Conservation (phyloP, 1,139 yeast species). For the Taphrina wiesneri region DNA sequence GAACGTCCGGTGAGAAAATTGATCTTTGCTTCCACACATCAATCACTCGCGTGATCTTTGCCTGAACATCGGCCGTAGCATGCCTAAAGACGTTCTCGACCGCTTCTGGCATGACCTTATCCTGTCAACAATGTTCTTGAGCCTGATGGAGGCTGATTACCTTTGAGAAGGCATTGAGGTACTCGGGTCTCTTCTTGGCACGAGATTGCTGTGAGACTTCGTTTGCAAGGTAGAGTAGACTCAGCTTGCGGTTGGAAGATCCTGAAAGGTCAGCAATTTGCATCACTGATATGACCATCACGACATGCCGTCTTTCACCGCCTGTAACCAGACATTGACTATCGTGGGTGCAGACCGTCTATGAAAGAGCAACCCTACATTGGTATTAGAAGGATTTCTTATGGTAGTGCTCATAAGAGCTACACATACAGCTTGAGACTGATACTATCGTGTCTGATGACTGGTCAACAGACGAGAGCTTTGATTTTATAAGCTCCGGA, state of each 20-base stretch:
- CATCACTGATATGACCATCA: not conserved
- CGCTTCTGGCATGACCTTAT: slow-evolving; percentile 47
- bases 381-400: not conserved
- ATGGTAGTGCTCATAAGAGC: not conserved
- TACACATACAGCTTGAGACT: slow-evolving; percentile 59
- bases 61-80: slow-evolving; percentile 49
- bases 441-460: slow-evolving; percentile 82
- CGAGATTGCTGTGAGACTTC: slow-evolving; percentile 82
- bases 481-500: slow-evolving; percentile 56
- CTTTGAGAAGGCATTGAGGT: slow-evolving; percentile 58
- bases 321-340: slow-evolving; percentile 63
- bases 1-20: slow-evolving; percentile 50
- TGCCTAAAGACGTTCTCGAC: slow-evolving; percentile 45
- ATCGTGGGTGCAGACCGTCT: slow-evolving; percentile 63
- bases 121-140: slow-evolving; percentile 27
- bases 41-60: slow-evolving; percentile 64
- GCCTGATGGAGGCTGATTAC: slow-evolving; percentile 48
- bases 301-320: slow-evolving; percentile 45
- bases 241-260: slow-evolving; percentile 55
- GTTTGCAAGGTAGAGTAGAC: slow-evolving; percentile 71
- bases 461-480: slow-evolving; percentile 64
- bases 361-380: slow-evolving; percentile 57
- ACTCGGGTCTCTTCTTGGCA: slow-evolving; percentile 62
- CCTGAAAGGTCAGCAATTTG: slow-evolving; percentile 41
- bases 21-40: slow-evolving; percentile 73